Evolutionary conservation across 495 filamentous ascomycete species (phyloP).

Genomic region (Massariosphaeria phaeospora): DNA sequence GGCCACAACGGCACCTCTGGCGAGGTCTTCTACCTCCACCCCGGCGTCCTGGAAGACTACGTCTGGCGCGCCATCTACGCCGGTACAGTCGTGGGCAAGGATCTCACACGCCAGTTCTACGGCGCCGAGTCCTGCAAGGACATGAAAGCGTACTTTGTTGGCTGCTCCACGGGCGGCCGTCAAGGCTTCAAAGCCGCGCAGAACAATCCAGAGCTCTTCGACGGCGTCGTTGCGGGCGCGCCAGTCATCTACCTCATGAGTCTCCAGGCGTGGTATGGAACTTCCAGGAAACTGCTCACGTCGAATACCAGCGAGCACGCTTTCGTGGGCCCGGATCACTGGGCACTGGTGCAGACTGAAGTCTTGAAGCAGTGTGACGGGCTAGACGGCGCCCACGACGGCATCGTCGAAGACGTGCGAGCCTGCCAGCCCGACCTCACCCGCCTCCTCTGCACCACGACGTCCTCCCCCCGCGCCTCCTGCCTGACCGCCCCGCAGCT

Average conservation of each 20-base stretch:
- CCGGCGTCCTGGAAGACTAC: conserved; percentile 13
- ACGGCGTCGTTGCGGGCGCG: conserved; percentile 13
- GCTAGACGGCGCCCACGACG: conserved; percentile 11
- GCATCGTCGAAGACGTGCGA: conserved; percentile 11
- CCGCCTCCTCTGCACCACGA: neutral
- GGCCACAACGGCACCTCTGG: conserved; percentile 12
- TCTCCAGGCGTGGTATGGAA: neutral
- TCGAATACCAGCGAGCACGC: neutral
- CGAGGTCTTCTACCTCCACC: neutral
- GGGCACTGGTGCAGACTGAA: neutral
- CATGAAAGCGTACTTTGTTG: conserved; percentile 13
- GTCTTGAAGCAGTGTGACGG: conserved; percentile 11
- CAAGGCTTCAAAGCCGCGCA: conserved; percentile 20
- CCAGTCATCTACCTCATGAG: neutral
- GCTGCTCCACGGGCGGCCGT: conserved; percentile 12
- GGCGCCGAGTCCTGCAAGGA: neutral
- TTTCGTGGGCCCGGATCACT: neutral
- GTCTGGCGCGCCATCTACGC: conserved; percentile 4
- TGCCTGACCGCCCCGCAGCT: neutral
- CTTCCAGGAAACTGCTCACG: neutral
- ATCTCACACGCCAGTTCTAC: conserved; percentile 13
- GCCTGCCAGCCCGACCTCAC: conserved; percentile 3
- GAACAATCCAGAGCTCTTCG: conserved; percentile 12
- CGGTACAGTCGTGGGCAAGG: neutral
- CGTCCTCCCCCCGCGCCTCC: neutral